Base-by-base conservation (phyloP, 768 basidiomycete genomes). In the Rhodosporidiobolus odoratus region DNA sequence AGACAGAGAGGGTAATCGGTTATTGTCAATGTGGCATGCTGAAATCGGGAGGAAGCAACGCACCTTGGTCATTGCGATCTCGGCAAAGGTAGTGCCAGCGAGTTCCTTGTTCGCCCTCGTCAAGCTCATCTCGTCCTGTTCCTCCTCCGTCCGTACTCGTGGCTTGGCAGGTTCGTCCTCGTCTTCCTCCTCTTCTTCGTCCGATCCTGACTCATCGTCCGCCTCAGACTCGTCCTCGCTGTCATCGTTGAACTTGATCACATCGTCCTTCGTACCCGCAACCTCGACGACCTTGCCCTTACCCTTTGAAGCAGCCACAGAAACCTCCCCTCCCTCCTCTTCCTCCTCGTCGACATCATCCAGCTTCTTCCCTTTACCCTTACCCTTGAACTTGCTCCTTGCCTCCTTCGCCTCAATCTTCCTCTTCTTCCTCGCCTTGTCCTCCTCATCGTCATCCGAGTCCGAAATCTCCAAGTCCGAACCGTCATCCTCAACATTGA, bases 31-130 rank as follows among this genome's bases (percentile, higher is more conserved):
- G n/a, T n/a, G n/a, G n/a, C n/a, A n/a, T n/a, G n/a, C n/a, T n/a
- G n/a, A 15, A 30, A 4, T 12, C 21, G 37, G 43, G 53, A 17
- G 45, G 15, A 47, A 32, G 50, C 35, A 6, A 57, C 76, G 59
- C 65, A 89, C 92, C 82, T 92, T 92, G 34, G 89, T 89, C 8
- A 88, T 92, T 2, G 89, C 89, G 58, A 93, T 80, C 0, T 85
- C 87, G 35, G 89, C 89, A 70, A 84, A 79, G 23, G 84, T 82
- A 19, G 78, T 81, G 12, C 80, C 71, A 17, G 78, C 75, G 30
- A 79, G 79, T 25, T 47, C 67, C 66, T 75, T 73, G 62, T 77
- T 76, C 8, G 77, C 78, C 19, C 75, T 62, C 12, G 69, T 62
- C 9, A 71, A 75, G 23, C 60, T 71, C 67, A 71, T 73, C 59